These are phyloP conservation scores for Symmetrospora coprosmae DNA, from an alignment of 768 basidiomycete species.

Conservation along the genomic window DNA sequence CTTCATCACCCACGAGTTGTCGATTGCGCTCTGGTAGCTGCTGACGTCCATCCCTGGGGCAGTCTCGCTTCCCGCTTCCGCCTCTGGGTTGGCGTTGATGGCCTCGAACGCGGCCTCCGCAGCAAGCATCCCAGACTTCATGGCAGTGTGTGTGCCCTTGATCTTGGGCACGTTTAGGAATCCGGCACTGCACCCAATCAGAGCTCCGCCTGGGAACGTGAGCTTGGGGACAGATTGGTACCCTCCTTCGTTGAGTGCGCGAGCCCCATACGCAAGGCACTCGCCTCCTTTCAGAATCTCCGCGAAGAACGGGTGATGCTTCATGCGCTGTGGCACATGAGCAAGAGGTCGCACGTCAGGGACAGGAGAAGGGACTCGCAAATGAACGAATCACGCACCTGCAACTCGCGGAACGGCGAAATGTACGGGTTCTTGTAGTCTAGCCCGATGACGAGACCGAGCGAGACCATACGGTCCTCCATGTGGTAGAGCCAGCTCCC, in stretches of 20 bases:
- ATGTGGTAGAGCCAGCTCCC: slow-evolving; percentile 94
- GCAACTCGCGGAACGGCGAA: slow-evolving; percentile 80
- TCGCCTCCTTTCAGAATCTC: slow-evolving; percentile 60
- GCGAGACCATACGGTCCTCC: slow-evolving; percentile 72
- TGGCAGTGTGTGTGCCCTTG: slow-evolving; percentile 95
- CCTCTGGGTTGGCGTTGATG: slow-evolving; percentile 38
- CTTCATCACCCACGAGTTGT: slow-evolving; percentile 64
- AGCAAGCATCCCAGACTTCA: slow-evolving; percentile 97
- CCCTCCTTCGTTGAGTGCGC: slow-evolving; percentile 83
- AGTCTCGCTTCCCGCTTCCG: slow-evolving; percentile 30
- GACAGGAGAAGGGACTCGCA: too few relatives aligned
- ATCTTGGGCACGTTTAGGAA: slow-evolving; percentile 95
- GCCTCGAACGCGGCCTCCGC: slow-evolving; percentile 70
- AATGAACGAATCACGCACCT: slow-evolving; percentile 45
- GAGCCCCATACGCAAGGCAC: slow-evolving; percentile 78
- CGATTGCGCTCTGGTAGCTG: slow-evolving; percentile 60
- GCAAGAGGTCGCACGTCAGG: slow-evolving; percentile 18
- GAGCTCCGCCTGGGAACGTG: slow-evolving; percentile 83
- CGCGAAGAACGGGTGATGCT: slow-evolving; percentile 86
- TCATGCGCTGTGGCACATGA: slow-evolving; percentile 52
- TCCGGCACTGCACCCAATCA: slow-evolving; percentile 89
- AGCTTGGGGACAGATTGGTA: slow-evolving; percentile 74
- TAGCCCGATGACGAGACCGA: slow-evolving; percentile 82
- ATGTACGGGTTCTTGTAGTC: slow-evolving; percentile 91
- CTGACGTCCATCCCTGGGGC: slow-evolving; percentile 35